phyloP scores from a whole-genome alignment of 441 rosid genomes.

The Arabidopsis hybrid region DNA sequence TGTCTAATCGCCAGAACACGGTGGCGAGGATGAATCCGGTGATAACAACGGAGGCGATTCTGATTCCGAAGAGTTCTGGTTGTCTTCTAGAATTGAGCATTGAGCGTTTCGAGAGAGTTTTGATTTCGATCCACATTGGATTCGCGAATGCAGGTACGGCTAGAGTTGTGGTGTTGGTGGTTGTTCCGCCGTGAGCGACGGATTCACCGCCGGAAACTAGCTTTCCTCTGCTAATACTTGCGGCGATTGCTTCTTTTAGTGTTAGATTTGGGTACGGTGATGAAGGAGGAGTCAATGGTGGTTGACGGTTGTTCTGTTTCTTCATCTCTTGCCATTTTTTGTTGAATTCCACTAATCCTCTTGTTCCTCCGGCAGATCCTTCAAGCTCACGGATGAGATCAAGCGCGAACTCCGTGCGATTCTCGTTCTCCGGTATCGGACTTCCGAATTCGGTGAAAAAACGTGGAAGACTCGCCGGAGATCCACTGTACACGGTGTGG shows the following conservation, averaged over 20 bases:
- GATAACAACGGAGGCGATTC: conserved; percentile 65
- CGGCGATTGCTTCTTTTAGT: conserved; percentile 84
- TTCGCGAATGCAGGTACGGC: conserved; percentile 77
- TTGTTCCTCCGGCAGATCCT: conserved; percentile 67
- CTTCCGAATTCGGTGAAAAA: conserved; percentile 71
- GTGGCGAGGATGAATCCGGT: conserved; percentile 86
- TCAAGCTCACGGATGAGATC: conserved; percentile 85
- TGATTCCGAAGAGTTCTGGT: conserved; percentile 73
- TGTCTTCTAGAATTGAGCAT: conserved; percentile 60
- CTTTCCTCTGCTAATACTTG: conserved; percentile 84
- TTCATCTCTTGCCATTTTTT: conserved; percentile 53
- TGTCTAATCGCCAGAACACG: conserved; percentile 73
- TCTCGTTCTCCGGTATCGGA: conserved; percentile 76
- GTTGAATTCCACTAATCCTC: conserved; percentile 67
- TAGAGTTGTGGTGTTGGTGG: conserved; percentile 37
- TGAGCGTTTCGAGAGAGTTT: conserved; percentile 63
- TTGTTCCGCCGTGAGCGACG: conserved; percentile 17
- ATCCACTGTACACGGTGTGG: conserved; percentile 59
- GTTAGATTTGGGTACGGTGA: conserved; percentile 55
- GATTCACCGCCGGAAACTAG: conserved; percentile 70
- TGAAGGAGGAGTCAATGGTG: conserved; percentile 32
- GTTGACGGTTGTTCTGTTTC: conserved; percentile 55
- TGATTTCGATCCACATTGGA: conserved; percentile 75
- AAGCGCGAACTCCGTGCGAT: conserved; percentile 71
- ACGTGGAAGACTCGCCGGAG: conserved; percentile 56